Conservation (phyloP, 192 early-diverging fungal species). For the Backusella macrospora region DNA sequence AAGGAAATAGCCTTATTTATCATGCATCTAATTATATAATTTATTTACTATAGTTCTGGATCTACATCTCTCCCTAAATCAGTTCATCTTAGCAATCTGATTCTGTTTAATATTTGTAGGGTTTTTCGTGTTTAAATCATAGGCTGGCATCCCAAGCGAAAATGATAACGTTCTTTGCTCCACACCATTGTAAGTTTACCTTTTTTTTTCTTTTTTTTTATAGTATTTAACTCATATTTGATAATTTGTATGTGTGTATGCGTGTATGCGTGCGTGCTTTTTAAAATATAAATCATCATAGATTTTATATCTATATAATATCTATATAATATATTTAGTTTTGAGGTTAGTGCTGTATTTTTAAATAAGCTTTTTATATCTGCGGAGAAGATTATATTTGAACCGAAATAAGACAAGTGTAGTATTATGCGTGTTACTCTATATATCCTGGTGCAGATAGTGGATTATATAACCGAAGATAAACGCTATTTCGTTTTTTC, state of each 20-base stretch:
- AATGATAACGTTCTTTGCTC: not conserved
- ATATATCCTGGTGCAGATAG: not conserved
- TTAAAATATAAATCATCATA: not conserved
- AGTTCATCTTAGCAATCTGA: not conserved
- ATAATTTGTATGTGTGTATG: no score
- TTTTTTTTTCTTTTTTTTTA: not conserved
- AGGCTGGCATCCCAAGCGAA: not conserved
- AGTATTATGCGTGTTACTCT: conserved; percentile 5
- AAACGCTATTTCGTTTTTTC: not conserved
- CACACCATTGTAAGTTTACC: not conserved
- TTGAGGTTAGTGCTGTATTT: not conserved
- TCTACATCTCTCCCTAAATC: conserved; percentile 11
- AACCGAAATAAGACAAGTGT: not conserved
- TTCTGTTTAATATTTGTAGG: not conserved
- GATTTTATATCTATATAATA: conserved; percentile 3
- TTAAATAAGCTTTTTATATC: not conserved
- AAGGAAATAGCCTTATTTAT: no score
- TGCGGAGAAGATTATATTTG: not conserved
- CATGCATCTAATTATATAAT: not conserved
- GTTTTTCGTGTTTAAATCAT: not conserved
- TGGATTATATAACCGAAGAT: not conserved
- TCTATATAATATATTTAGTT: not conserved
- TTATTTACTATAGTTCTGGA: not conserved
- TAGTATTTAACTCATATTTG: not conserved
- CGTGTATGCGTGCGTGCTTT: no score